A percentile compares a stretch with the other conserved stretches of the same genome.
These are phyloP conservation scores for Starmerella etchellsii DNA, from an alignment of 805 yeast genomes.

Conservation along the genomic window DNA sequence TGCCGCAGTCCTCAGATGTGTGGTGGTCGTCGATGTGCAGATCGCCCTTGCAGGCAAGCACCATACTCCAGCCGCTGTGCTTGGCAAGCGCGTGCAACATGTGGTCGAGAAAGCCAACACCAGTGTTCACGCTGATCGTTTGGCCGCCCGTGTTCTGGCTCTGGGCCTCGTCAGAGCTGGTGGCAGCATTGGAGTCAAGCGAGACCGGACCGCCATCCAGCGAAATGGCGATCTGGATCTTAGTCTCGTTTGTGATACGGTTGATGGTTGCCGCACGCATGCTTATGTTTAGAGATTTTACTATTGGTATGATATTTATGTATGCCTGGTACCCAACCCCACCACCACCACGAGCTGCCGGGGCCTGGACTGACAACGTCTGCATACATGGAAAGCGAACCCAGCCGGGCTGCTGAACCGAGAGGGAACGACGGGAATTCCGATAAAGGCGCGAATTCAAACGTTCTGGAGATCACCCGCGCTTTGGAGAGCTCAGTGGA, in stretches of 20 bases:
- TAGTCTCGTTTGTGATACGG: slow-evolving; percentile 85
- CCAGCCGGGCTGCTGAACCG: too few species aligned
- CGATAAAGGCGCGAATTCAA: background rate
- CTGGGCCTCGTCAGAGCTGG: slow-evolving; percentile 42
- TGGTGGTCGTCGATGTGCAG: slow-evolving; percentile 95
- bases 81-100: slow-evolving; percentile 96
- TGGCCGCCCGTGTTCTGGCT: slow-evolving; percentile 58
- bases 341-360: background rate
- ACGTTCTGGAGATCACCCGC: background rate
- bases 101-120: slow-evolving; percentile 91
- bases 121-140: slow-evolving; percentile 69
- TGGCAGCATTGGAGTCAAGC: slow-evolving; percentile 34
- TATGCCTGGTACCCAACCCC: background rate
- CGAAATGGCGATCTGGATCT: slow-evolving; percentile 70
- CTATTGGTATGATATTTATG: background rate
- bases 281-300: background rate
- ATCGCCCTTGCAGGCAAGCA: slow-evolving; percentile 86
- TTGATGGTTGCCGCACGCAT: slow-evolving; percentile 35
- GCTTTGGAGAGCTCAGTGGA: background rate
- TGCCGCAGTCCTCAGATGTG: slow-evolving; percentile 89
- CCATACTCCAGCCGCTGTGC: slow-evolving; percentile 90
- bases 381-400: too few species aligned
- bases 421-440: background rate
- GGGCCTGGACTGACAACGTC: background rate
- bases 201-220: slow-evolving; percentile 75